These are phyloP conservation scores for Arthonia radiata DNA, from an alignment of 495 filamentous ascomycete genomes.

Conservation along the genomic window DNA sequence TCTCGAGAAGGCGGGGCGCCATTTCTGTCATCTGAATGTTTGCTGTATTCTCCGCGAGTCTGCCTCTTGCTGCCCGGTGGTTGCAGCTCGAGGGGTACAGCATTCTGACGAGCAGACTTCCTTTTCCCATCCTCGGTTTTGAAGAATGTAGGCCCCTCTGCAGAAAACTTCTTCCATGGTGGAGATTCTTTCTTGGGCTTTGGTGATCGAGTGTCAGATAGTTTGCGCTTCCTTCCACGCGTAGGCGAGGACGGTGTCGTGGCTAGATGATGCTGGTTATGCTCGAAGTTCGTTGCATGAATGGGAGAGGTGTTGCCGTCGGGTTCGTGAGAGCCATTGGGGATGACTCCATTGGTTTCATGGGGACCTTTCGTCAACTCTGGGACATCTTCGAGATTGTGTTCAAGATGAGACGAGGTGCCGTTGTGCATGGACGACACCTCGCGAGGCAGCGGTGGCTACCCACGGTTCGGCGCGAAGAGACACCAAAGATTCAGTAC, in stretches of 20 bases:
- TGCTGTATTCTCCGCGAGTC: slow-evolving; percentile 26
- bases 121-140: slow-evolving; percentile 57
- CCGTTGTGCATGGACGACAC: too few relatives aligned
- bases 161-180: slow-evolving; percentile 78
- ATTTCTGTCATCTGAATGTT: too few relatives aligned
- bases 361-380: too few relatives aligned
- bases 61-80: slow-evolving; percentile 37
- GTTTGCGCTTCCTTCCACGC: slow-evolving; percentile 18
- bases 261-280: not conserved
- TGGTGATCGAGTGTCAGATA: slow-evolving; percentile 20
- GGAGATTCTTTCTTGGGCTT: slow-evolving; percentile 28
- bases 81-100: slow-evolving; percentile 42
- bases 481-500: too few relatives aligned
- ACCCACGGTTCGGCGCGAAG: too few relatives aligned
- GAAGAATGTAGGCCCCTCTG: slow-evolving; percentile 70
- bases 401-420: too few relatives aligned
- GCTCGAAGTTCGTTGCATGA: slow-evolving; percentile 2
- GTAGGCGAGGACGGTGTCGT: not conserved
- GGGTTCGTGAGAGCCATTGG: slow-evolving; percentile 1
- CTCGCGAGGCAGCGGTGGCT: too few relatives aligned
- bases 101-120: slow-evolving; percentile 66
- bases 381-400: too few relatives aligned
- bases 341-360: slow-evolving; percentile 1
- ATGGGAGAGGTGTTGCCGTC: not conserved
- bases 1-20: too few relatives aligned